A percentile compares a stretch with the other conserved stretches of the same genome.
phyloP scores from a whole-genome alignment of 768 basidiomycete genomes.

The Mycena rosella region DNA sequence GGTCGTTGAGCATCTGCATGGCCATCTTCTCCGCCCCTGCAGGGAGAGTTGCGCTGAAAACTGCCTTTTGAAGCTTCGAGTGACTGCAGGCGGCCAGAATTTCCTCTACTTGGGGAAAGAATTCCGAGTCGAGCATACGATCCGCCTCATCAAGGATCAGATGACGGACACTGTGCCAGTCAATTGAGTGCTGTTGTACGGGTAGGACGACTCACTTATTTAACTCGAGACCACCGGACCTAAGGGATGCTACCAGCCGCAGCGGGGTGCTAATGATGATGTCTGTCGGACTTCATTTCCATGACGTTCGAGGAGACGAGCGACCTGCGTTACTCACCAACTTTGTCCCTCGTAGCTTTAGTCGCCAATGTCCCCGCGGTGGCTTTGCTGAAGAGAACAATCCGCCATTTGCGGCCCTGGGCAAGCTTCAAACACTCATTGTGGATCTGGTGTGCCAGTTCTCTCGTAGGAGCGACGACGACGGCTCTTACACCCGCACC shows the following conservation, averaged over 20 bases:
- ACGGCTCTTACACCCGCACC: constrained; percentile 80
- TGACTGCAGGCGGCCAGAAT: constrained; percentile 84
- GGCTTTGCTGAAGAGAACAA: constrained; percentile 89
- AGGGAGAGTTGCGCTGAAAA: constrained; percentile 96
- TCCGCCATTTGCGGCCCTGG: constrained; percentile 85
- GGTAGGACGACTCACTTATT: constrained; percentile 68
- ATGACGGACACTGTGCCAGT: constrained; percentile 77
- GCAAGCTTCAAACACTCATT: constrained; percentile 90
- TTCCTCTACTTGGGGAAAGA: constrained; percentile 90
- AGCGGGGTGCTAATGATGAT: constrained; percentile 94
- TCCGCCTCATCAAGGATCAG: constrained; percentile 93
- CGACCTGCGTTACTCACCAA: constrained; percentile 65
- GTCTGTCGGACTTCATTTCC: constrained; percentile 61
- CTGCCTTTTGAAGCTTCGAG: constrained; percentile 80
- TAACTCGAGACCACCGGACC: constrained; percentile 73
- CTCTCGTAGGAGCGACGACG: constrained; percentile 91
- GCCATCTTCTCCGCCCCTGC: constrained; percentile 89
- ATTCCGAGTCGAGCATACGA: constrained; percentile 90
- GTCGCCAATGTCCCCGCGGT: constrained; percentile 86
- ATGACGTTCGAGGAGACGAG: constrained; percentile 6
- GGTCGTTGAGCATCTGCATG: constrained; percentile 85
- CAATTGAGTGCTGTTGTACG: constrained; percentile 14
- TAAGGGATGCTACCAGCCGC: constrained; percentile 85
- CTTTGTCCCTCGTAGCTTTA: constrained; percentile 79
- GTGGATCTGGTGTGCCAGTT: constrained; percentile 95